Conservation (phyloP, 192 early-diverging fungal genomes). For the Backusella liffmaniae region DNA sequence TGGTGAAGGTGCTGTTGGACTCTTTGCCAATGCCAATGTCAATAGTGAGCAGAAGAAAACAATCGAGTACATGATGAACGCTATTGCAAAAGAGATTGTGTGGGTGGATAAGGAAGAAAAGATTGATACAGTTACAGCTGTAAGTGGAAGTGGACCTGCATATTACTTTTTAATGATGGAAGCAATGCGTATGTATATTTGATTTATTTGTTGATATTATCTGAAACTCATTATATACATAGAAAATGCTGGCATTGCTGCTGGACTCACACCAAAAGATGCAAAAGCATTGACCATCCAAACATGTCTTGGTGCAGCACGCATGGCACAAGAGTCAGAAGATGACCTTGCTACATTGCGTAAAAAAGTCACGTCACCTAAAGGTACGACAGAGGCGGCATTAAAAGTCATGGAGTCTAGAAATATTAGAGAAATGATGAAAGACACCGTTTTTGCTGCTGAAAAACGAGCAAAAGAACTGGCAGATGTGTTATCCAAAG, state of each 20-base stretch:
- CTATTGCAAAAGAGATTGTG: conserved; percentile 75
- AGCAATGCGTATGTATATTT: conserved; percentile 57
- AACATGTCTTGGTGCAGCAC: conserved; percentile 89
- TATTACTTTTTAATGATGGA: conserved; percentile 96
- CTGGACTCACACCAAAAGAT: conserved; percentile 72
- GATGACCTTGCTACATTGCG: conserved; percentile 75
- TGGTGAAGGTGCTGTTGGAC: conserved; percentile 82
- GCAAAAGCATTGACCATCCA: conserved; percentile 84
- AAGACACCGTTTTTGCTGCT: conserved; percentile 63
- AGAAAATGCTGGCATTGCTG: conserved; percentile 73
- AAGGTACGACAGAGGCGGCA: conserved; percentile 94
- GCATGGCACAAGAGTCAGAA: conserved; percentile 70
- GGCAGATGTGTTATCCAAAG: conserved; percentile 39
- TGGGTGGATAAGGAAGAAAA: conserved; percentile 78
- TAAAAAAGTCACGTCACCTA: conserved; percentile 86
- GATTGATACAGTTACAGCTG: conserved; percentile 84
- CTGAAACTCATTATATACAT: conserved; percentile 52
- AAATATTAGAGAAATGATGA: conserved; percentile 53
- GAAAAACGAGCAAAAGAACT: conserved; percentile 65
- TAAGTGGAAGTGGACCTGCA: conserved; percentile 89
- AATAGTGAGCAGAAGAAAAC: conserved; percentile 58
- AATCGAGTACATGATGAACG: conserved; percentile 67
- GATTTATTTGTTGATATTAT: background rate
- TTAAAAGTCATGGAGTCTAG: conserved; percentile 71
- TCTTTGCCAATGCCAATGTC: conserved; percentile 69